A percentile compares a stretch with the other conserved stretches of the same genome.
Evolutionary conservation across 768 basidiomycete genomes (phyloP).

Genomic region (Psilocybe azurescens): DNA sequence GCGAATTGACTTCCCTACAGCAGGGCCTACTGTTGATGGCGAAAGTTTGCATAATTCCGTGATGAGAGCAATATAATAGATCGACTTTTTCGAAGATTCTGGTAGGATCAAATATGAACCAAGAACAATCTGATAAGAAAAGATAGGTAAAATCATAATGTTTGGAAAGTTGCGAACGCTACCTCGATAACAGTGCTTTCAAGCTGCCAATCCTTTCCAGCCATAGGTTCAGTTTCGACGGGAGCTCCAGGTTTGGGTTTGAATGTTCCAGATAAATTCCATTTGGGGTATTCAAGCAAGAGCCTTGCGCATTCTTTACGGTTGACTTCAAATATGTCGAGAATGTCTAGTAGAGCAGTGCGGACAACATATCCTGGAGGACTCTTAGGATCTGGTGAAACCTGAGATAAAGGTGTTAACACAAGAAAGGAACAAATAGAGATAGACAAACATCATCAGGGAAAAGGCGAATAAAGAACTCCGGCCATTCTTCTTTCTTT

Average conservation of each 20-base stretch:
- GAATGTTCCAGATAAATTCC: slow-evolving; percentile 85
- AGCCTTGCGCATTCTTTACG: slow-evolving; percentile 93
- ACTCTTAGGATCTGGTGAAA: slow-evolving; percentile 77
- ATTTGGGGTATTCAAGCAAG: slow-evolving; percentile 85
- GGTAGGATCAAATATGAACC: slow-evolving; percentile 80
- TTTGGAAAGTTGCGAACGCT: slow-evolving; percentile 15
- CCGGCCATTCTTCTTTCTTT: slow-evolving; percentile 85
- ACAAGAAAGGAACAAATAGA: neutral
- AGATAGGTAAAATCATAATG: neutral
- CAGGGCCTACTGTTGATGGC: slow-evolving; percentile 91
- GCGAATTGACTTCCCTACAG: slow-evolving; percentile 94
- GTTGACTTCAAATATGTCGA: slow-evolving; percentile 94
- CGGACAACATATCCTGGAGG: slow-evolving; percentile 83
- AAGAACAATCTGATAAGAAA: slow-evolving; percentile 62
- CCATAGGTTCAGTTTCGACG: slow-evolving; percentile 50
- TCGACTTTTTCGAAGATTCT: slow-evolving; percentile 71
- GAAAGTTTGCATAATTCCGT: slow-evolving; percentile 96
- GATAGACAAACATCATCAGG: slow-evolving; percentile 51
- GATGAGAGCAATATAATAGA: slow-evolving; percentile 89
- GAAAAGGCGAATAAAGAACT: slow-evolving; percentile 72
- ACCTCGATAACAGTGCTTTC: slow-evolving; percentile 92
- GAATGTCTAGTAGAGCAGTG: slow-evolving; percentile 71
- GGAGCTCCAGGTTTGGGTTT: slow-evolving; percentile 74
- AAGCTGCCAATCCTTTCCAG: slow-evolving; percentile 81
- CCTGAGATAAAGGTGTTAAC: slow-evolving; percentile 41